Evolutionary conservation across 768 basidiomycete species (phyloP), one percentile per base, ranked within the genome.

Genomic region (Suillus americanus): DNA sequence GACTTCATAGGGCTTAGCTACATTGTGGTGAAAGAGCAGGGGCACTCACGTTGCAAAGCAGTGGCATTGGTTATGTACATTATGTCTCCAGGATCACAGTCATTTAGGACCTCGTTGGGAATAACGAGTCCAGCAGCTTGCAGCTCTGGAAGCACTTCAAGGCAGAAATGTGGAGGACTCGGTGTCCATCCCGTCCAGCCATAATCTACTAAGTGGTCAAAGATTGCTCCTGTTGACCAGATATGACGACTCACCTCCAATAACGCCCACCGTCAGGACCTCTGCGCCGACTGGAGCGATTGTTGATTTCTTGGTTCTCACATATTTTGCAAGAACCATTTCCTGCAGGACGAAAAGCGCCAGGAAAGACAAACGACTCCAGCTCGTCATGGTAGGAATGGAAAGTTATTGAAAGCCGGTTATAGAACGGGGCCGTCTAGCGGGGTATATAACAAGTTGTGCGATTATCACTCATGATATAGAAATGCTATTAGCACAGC

Each of bases 141-240:
- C 38, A 57, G 38, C 38, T 57, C 56, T 9, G 56, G 56, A 40
- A 57, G 56, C 16, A 57, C 56, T 40, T 57, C 56, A 25, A 57
- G 56, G 38, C 38, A 57, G 56, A 57, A 57, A 25, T 57, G 56
- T 28, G 56, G 56, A 57, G 56, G 38, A 14, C 56, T 57, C 9
- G 38, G 38, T 23, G 23, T 28, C 56, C 56, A 57, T 57, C 56
- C 56, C 10, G 56, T 57, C 56, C 56, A 57, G 18, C 56, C 56
- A 57, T 57, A 57, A 40, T 57, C 56, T 57, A 40, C 56, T 5
- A 40, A 16, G 23, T 40, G n/a, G 14, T 40, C 23, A 28, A 56
- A 0, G 10, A n/a, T 18, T 28, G 2, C 13, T 18, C 23, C 23
- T 18, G 33, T 18, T 16, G 13, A 57, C 12, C 4, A 10, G 38